A percentile compares a stretch with the other conserved stretches of the same genome.
phyloP scores from a whole-genome alignment of 805 yeast species.

The Saccharomycopsis amapae region DNA sequence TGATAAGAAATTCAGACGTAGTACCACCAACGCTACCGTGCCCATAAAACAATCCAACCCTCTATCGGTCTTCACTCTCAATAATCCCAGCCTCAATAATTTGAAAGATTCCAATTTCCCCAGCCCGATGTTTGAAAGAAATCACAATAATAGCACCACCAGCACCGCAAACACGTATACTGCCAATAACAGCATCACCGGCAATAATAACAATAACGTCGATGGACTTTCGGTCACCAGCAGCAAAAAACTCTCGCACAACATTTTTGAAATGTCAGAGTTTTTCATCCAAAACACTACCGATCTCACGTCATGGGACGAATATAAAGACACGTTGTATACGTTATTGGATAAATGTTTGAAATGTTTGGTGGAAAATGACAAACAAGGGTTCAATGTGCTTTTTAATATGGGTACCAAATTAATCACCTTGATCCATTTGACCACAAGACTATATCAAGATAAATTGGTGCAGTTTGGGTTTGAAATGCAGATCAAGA shows the following conservation, averaged over 20 bases:
- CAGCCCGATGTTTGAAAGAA: no score
- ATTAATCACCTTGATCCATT: constrained; percentile 44
- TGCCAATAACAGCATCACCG: neutral
- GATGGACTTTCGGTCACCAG: constrained; percentile 1
- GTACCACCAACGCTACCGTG: neutral
- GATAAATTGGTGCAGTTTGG: constrained; percentile 43
- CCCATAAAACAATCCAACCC: neutral
- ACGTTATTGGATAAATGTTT: constrained; percentile 41
- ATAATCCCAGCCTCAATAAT: neutral
- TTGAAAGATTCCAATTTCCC: neutral
- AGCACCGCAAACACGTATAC: neutral
- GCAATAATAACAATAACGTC: neutral
- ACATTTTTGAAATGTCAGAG: constrained; percentile 27
- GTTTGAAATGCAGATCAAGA: constrained; percentile 40
- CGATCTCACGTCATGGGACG: constrained; percentile 58
- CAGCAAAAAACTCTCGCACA: constrained; percentile 3
- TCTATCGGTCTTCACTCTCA: neutral
- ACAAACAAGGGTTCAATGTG: constrained; percentile 44
- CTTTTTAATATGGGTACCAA: constrained; percentile 49
- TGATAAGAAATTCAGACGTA: neutral
- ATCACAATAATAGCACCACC: neutral
- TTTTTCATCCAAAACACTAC: constrained; percentile 52
- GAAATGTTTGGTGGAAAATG: constrained; percentile 44
- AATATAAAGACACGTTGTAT: constrained; percentile 40
- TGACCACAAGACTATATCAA: constrained; percentile 47